Base-by-base conservation (phyloP, 768 basidiomycete species). In the Leccinum fibrillosum region DNA sequence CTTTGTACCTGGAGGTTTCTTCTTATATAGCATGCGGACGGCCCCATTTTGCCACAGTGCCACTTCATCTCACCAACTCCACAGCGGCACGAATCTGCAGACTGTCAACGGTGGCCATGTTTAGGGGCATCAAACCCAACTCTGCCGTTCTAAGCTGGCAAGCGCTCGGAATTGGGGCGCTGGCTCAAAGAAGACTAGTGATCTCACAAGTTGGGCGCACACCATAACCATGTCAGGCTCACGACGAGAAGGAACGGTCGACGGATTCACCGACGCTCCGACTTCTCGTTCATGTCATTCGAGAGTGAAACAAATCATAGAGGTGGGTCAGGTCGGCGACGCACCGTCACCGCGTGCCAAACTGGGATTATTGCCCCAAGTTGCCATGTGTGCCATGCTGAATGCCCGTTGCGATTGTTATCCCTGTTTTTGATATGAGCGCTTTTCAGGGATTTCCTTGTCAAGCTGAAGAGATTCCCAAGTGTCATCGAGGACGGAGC, bases 61-160 rank as follows among this genome's bases (percentile, higher is more conserved):
- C 9, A 2, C 21, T 4, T 15, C 42, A 25, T 55, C 13, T 8
- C 19, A 19, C 6, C 8, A 13, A n/a, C 19, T 32, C 3, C 21
- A 32, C 1, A 23, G 11, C 5, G 30, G 7, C 5, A 28, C 8
- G 19, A 50, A 4, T 12, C 35, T 37, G 25, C 42, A 51, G 21
- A 35, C 54, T 26, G n/a, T 2, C 35, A 52, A 57, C 55, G 35
- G 54, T 26, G 15, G 17, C 49, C 52, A 49, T 28, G 28, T 17
- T 21, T 37, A n/a, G 50, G 13, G 44, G 15, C 17, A 9, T 54
- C 4, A 49, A 65, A 58, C 34, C 19, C 39, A 59, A 49, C 58
- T 11, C 54, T 54, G 34, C 25, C 54, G n/a, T 26, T 6, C 8
- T 21, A 11, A 30, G 30, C 42, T n/a, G n/a, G 32, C 42, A 21